phyloP scores from a whole-genome alignment of 176 grass and related monocot genomes.

The Bonia amplexicaulis region DNA sequence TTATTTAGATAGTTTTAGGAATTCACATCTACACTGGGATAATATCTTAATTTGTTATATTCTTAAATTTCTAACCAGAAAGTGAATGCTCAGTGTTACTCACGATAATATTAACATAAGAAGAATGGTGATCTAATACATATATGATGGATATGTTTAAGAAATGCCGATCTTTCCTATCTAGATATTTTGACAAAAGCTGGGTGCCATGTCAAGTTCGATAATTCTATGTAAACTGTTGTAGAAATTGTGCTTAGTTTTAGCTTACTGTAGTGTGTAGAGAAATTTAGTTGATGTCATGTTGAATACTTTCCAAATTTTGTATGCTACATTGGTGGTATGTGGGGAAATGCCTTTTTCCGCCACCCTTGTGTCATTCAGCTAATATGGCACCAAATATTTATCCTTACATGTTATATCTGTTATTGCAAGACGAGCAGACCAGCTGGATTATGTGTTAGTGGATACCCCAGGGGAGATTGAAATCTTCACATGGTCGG shows the following conservation, averaged over 20 bases:
- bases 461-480: no score
- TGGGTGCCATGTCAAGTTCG: not conserved
- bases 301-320: not conserved
- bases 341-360: not conserved
- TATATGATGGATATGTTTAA: not conserved
- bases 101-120: not conserved
- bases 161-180: not conserved
- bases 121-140: not conserved
- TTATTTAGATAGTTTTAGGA: no score
- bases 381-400: no score
- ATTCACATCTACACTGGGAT: not conserved
- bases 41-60: not conserved
- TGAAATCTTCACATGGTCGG: no score
- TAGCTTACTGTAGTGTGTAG: not conserved
- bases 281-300: not conserved
- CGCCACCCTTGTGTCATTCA: not conserved
- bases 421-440: no score
- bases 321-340: not conserved
- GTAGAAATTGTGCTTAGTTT: not conserved
- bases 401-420: no score
- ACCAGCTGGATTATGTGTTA: no score
- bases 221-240: not conserved
- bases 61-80: not conserved
- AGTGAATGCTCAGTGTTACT: not conserved
- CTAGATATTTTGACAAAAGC: not conserved